Evolutionary conservation across 345 rosid species (phyloP).

Genomic region (Brassica rapa): DNA sequence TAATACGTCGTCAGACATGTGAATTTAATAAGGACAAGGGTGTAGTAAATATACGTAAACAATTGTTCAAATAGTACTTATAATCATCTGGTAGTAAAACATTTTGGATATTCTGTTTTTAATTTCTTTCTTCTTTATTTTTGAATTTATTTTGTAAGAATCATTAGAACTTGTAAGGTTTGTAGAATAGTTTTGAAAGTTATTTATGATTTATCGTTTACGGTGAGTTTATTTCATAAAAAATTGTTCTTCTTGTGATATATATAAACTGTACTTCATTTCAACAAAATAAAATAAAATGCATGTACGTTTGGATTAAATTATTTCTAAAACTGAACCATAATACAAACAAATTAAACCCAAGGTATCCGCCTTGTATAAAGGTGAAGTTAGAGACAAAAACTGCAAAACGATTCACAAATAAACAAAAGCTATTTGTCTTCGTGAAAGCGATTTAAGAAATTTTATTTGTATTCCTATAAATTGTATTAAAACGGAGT

Average conservation of each 20-base stretch:
- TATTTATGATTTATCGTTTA: neutral
- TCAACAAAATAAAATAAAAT: neutral
- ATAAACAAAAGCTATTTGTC: neutral
- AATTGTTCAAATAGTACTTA: neutral
- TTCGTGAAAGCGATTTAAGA: neutral
- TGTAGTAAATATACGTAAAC: neutral
- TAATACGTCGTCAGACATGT: neutral
- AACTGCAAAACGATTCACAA: neutral
- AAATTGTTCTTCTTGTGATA: neutral
- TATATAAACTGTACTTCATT: neutral
- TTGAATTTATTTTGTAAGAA: neutral
- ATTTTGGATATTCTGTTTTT: neutral
- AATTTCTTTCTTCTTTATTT: neutral
- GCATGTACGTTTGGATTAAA: neutral
- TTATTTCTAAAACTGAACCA: neutral
- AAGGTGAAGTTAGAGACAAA: constrained; percentile 9
- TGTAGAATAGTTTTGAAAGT: neutral
- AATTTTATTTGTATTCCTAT: neutral
- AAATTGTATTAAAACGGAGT: neutral
- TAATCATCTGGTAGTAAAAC: neutral
- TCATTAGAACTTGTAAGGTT: neutral
- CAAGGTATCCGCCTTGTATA: neutral
- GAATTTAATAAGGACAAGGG: constrained; percentile 10
- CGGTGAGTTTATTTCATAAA: neutral
- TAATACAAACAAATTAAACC: neutral